These are phyloP conservation scores for Xylaria polymorpha DNA, from an alignment of 2,329 filamentous ascomycete species.

Conservation along the genomic window DNA sequence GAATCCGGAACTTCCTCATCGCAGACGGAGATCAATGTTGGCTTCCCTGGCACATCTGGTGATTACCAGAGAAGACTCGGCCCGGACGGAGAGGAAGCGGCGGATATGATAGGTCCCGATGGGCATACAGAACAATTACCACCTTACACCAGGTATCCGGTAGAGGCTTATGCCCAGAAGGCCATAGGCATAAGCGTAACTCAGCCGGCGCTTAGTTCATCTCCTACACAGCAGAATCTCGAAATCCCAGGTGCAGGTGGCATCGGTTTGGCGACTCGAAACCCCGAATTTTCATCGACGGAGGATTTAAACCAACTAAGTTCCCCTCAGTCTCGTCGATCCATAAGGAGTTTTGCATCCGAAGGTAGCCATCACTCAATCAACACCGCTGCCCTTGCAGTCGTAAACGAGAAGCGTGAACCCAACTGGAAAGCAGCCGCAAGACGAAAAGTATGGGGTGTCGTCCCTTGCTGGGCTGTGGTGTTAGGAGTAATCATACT, in stretches of 20 bases:
- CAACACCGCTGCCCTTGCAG: conserved; percentile 60
- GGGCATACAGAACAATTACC: conserved; percentile 92
- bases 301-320: conserved; percentile 60
- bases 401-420: conserved; percentile 61
- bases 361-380: conserved; percentile 66
- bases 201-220: conserved; percentile 30
- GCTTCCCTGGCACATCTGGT: conserved; percentile 75
- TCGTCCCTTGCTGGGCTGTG: conserved; percentile 72
- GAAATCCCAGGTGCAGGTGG: conserved; percentile 69
- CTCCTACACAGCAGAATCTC: conserved; percentile 40
- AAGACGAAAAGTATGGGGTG: conserved; percentile 66
- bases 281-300: conserved; percentile 71
- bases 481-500: conserved; percentile 61
- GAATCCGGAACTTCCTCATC: conserved; percentile 50
- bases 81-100: conserved; percentile 85
- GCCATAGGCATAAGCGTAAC: conserved; percentile 50
- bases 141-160: conserved; percentile 90
- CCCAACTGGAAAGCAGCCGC: conserved; percentile 64
- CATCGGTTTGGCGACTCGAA: conserved; percentile 68
- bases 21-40: conserved; percentile 69
- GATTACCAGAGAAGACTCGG: conserved; percentile 79
- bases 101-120: conserved; percentile 86
- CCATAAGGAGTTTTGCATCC: conserved; percentile 63
- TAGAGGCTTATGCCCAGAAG: conserved; percentile 73
- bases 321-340: conserved; percentile 62